phyloP scores from a whole-genome alignment of 495 filamentous ascomycete species.

The Trichocladium antarcticum region DNA sequence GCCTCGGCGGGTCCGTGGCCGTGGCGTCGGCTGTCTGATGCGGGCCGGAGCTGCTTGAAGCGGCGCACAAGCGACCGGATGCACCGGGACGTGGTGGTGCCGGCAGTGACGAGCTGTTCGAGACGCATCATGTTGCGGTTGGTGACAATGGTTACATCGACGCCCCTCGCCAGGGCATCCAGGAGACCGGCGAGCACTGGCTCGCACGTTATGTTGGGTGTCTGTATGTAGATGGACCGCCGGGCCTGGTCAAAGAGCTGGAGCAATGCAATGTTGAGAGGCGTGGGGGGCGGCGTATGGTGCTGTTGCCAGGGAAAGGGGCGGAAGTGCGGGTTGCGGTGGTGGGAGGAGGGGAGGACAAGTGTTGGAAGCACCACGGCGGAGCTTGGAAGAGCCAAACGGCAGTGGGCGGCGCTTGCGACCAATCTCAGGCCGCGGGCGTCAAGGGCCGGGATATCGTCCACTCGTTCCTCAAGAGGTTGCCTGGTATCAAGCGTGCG shows the following conservation, averaged over 20 bases:
- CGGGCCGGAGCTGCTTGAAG: slow-evolving; percentile 27
- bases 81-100: slow-evolving; percentile 50
- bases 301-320: slow-evolving; percentile 34
- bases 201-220: slow-evolving; percentile 56
- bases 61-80: slow-evolving; percentile 42
- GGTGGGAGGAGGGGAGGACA: slow-evolving; percentile 59
- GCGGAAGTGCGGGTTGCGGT: slow-evolving; percentile 46
- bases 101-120: slow-evolving; percentile 61
- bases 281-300: slow-evolving; percentile 47
- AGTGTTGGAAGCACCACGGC: slow-evolving; percentile 33
- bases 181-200: slow-evolving; percentile 47
- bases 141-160: slow-evolving; percentile 53
- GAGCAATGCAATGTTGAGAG: slow-evolving; percentile 54
- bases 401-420: slow-evolving; percentile 12
- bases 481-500: slow-evolving; percentile 6
- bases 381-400: neutral
- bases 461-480: neutral
- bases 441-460: neutral
- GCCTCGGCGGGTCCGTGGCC: neutral
- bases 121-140: slow-evolving; percentile 57
- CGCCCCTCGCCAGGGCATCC: slow-evolving; percentile 44
- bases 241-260: slow-evolving; percentile 42
- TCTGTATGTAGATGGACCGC: slow-evolving; percentile 50
- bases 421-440: slow-evolving; percentile 1
- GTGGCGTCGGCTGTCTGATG: neutral